Evolutionary conservation across 2,329 filamentous ascomycete genomes (phyloP), one percentile per base, ranked within the genome.

Genomic region (Coleophoma cylindrospora): DNA sequence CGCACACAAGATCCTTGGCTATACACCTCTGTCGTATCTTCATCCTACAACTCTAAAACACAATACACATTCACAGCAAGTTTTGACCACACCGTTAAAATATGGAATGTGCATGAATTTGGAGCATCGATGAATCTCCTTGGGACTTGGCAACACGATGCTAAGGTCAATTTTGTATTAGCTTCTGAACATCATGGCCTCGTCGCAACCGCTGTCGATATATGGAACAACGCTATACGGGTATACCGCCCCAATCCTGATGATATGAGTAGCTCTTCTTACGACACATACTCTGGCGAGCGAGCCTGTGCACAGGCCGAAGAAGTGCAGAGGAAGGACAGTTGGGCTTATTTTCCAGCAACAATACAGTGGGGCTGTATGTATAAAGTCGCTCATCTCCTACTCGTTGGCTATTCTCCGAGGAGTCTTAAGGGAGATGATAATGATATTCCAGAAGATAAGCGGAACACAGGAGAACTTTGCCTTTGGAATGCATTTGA

Each of bases 361-460:
- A 82, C 81, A 0, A 77, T 85, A 61, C 79, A 80, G 59, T 86
- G 82, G 81, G 82, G 81, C 0, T 61, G 70, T 21, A 67, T 72
- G 1, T 53, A 62, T 0, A 62, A 56, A 1, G 74, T 76, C 2
- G 66, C 67, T 1, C 74, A 83, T 54, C 66, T 84, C 7, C 69
- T 86, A 0, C 67, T 83, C 0, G 77, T 84, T 1, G 82, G 82
- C 9, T 85, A 83, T 62, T 85, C 82, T 5, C 82, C 82, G 2
- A 72, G 82, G 14, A 76, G 76, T 51, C 64, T 74, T 2, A 73
- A 64, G 0, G 68, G 68, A 0, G 74, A 83, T 17, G 81, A 85
- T 27, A 64, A 66, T 2, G 76, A 65, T 43, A 83, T 86, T 19
- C 81, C 82, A 0, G 74, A 76, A 37, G 77, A 82, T 19, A 77